Evolutionary conservation across 495 filamentous ascomycete species (phyloP).

Genomic region (Aspergillus affinis): DNA sequence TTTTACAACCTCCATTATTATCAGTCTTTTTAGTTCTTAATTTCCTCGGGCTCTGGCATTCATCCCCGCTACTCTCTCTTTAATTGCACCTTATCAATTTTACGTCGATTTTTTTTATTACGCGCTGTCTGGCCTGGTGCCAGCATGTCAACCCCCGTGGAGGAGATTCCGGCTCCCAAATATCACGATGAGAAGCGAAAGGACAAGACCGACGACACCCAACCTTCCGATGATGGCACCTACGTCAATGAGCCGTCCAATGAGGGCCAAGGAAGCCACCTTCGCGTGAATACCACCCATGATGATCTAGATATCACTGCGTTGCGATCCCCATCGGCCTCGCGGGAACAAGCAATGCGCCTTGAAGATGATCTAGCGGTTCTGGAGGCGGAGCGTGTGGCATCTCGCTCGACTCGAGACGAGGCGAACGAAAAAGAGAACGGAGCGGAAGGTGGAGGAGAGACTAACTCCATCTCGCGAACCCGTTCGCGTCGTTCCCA

Average conservation of each 20-base stretch:
- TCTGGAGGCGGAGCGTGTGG: conserved; percentile 76
- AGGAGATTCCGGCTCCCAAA: conserved; percentile 36
- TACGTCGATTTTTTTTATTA: neutral
- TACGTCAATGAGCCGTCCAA: conserved; percentile 32
- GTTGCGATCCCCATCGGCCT: conserved; percentile 49
- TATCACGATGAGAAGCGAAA: conserved; percentile 26
- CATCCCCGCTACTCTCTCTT: conserved; percentile 5
- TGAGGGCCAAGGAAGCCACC: conserved; percentile 23
- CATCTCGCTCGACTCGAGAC: conserved; percentile 54
- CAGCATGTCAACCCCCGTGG: conserved; percentile 55
- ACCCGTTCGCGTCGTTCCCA: conserved; percentile 53
- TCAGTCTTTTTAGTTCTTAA: conserved; percentile 14
- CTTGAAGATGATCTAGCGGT: conserved; percentile 84
- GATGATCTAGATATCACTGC: conserved; percentile 25
- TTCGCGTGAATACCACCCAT: conserved; percentile 37
- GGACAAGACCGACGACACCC: conserved; percentile 25
- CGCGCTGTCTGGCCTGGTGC: conserved; percentile 31
- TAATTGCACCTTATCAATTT: conserved; percentile 2
- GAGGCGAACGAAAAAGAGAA: conserved; percentile 32
- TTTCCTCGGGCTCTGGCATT: neutral
- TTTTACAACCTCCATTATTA: neutral
- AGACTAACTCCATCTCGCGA: conserved; percentile 45
- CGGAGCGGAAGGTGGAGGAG: conserved; percentile 27
- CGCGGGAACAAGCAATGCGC: conserved; percentile 66
- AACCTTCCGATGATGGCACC: conserved; percentile 40